Base-by-base conservation (phyloP, 2,329 filamentous ascomycete genomes). In the Penicillium brevicompactum region DNA sequence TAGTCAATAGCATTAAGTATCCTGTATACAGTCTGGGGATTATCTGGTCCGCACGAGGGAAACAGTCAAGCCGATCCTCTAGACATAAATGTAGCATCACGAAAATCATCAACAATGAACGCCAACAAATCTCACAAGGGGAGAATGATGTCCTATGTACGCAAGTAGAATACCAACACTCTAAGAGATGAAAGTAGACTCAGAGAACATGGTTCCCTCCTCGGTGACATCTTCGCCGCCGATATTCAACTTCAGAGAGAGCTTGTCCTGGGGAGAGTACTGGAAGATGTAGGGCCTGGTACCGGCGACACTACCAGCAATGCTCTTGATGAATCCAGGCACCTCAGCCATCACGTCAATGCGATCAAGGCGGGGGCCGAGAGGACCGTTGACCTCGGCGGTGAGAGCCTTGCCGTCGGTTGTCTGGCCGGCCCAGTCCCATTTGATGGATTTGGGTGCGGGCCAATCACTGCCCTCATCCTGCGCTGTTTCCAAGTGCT, bases 211-310 rank as follows among this genome's bases (percentile, higher is more conserved):
- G 45, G 77, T 80, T 46, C 94, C 94, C 69, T 92, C 80, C 74
- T 97, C 93, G 16, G 82, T 80, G 58, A 87, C 84, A 67, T 92
- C 89, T 67, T 90, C 82, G 55, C 92, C 92, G 46, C 90, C 92
- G 60, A 93, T 82, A 76, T 92, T 94, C 65, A 99, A 69, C 81
- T 94, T 93, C 64, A 99, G 78, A 14, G 84, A 84, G 54, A 91
- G 82, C 67, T 84, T 84, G 55, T 82, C 76, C 57, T 79, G 77
- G 34, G 90, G 88, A 16, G 82, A 82, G 75, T 87, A 97, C 89
- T 96, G 94, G 78, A 97, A 99, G 67, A 99, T 97, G 75, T 97
- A 99, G 5, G 94, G 94, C 80, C 92, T 94, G 27, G 94, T 96
- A 59, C 94, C 94, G 3, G 88, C 91, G 11, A 93, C 91, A 61